Evolutionary conservation across 768 basidiomycete species (phyloP), one percentile per base, ranked within the genome.

Genomic region (Tulasnella calospora): DNA sequence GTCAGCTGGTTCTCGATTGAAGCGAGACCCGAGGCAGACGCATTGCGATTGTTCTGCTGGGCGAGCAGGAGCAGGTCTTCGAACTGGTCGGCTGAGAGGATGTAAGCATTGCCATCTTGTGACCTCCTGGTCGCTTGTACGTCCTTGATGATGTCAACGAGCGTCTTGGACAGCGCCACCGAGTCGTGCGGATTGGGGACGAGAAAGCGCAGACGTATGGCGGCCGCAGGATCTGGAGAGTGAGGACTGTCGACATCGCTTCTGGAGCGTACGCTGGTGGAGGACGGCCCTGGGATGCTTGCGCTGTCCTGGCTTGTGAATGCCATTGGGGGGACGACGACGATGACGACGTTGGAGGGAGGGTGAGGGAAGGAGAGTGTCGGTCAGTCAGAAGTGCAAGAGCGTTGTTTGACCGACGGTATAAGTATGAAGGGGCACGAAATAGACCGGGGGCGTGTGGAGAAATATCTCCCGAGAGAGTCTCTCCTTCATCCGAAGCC

Each of bases 201-300:
- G 75, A 76, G 75, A 57, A 76, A 69, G 75, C 75, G 75, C 33
- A 76, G 75, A 44, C 75, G 75, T 30, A 76, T 76, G 19, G 75
- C 75, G 17, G 75, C 55, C 9, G 47, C 51, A 27, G 71, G 38
- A 41, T 76, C 75, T 33, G 75, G 75, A 9, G 75, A 76, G 19
- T 76, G 75, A 38, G 75, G 75, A 57, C 75, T 76, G 35, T 76
- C 75, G 19, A 76, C 21, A 19, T 74, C 74, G 55, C 51, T 47
- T 35, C 73, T 51, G 7, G 75, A 51, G 57, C 75, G 75, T 40
- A 36, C 71, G 71, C 71, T 72, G 71, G 30, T 67, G 61, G 61
- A 67, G 44, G 75, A 76, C 7, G 75, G 75, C 30, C 75, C 75
- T 55, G 51, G 51, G 30, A 57, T 35, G 35, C 51, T 74, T 38